phyloP scores from a whole-genome alignment of 148 eudicot genomes.

The Camellia sinensis region DNA sequence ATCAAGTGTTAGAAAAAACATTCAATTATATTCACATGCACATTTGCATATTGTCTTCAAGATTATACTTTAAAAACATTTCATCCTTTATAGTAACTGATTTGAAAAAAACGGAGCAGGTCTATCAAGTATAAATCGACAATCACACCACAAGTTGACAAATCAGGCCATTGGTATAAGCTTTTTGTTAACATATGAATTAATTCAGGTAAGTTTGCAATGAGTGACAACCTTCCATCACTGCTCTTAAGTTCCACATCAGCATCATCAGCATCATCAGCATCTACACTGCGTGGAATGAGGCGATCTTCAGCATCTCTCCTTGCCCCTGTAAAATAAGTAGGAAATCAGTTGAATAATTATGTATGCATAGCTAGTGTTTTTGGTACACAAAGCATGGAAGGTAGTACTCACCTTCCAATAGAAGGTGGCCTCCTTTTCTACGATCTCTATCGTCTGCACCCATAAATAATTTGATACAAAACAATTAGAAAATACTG shows the following conservation, averaged over 20 bases:
- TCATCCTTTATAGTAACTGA: not conserved
- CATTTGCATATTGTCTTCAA: too few relatives aligned
- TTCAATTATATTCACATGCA: not conserved
- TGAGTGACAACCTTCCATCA: constrained; percentile 54
- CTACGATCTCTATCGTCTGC: too few relatives aligned
- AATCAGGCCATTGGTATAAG: too few relatives aligned
- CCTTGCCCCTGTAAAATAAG: constrained; percentile 50
- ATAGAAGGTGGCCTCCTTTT: too few relatives aligned
- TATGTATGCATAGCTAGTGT: not conserved
- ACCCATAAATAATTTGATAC: too few relatives aligned
- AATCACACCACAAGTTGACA: too few relatives aligned
- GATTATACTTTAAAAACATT: too few relatives aligned
- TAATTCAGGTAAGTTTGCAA: not conserved
- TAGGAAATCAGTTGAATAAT: not conserved
- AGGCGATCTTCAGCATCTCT: constrained; percentile 77
- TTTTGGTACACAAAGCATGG: not conserved
- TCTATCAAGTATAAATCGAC: too few relatives aligned
- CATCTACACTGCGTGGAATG: constrained; percentile 65
- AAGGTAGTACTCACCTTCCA: constrained; percentile 59
- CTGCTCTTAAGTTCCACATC: constrained; percentile 71
- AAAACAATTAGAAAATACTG: too few relatives aligned
- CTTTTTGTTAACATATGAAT: too few relatives aligned
- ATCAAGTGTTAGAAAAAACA: not conserved
- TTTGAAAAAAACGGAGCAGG: not conserved
- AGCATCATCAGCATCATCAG: constrained; percentile 94